Percentiles rank a stretch among this genome's conserved stretches.
Evolutionary conservation across 176 grass and related monocot genomes (phyloP).

Genomic region (Bothriochloa decipiens): DNA sequence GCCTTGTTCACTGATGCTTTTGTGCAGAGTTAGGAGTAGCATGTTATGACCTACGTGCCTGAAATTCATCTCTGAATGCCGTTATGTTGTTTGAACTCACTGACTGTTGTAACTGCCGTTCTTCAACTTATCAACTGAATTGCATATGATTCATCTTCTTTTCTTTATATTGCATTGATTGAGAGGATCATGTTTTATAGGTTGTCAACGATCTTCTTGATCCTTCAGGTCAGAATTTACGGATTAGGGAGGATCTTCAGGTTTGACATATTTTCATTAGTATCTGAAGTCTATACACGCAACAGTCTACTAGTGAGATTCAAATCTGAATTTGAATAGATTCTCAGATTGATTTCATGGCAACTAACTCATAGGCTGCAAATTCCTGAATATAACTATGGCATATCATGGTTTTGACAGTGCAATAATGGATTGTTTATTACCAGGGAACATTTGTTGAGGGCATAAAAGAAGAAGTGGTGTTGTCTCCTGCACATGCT

Average conservation of each 20-base stretch:
- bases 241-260: constrained; percentile 85
- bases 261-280: constrained; percentile 43
- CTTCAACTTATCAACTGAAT: constrained; percentile 2
- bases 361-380: background rate
- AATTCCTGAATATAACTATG: constrained; percentile 3
- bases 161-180: constrained; percentile 27
- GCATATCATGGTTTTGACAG: background rate
- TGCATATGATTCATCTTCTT: constrained; percentile 7
- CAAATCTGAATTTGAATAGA: constrained; percentile 14
- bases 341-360: background rate
- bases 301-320: background rate
- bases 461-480: constrained; percentile 89
- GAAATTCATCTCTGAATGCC: constrained; percentile 24
- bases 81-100: constrained; percentile 23
- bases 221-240: constrained; percentile 79
- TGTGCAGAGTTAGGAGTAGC: background rate
- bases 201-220: constrained; percentile 91
- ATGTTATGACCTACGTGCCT: background rate
- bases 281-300: constrained; percentile 27
- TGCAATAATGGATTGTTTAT: background rate
- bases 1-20: constrained; percentile 38
- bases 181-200: constrained; percentile 42
- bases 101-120: constrained; percentile 3
- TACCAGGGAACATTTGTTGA: constrained; percentile 65
- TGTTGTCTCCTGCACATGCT: constrained; percentile 79